A percentile compares a stretch with the other conserved stretches of the same genome.
These are phyloP conservation scores for Actinomucor elegans DNA, from an alignment of 371 early-diverging fungal genomes.

Conservation along the genomic window DNA sequence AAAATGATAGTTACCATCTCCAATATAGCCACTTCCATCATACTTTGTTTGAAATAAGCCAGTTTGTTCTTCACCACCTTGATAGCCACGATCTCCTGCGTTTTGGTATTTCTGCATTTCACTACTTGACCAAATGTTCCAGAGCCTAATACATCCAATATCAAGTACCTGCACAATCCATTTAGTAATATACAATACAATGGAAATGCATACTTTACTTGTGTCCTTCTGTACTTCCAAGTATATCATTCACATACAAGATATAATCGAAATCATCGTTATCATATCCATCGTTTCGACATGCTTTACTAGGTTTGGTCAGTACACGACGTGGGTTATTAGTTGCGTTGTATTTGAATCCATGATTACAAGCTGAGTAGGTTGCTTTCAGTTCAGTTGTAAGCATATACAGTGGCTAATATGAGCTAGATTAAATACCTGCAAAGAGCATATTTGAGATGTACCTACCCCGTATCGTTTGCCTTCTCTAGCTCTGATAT, in stretches of 20 bases:
- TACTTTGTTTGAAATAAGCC: conserved; percentile 94
- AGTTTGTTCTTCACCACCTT: conserved; percentile 97
- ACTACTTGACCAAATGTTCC: conserved; percentile 99
- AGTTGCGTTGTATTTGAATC: conserved; percentile 71
- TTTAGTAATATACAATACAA: conserved; percentile 89
- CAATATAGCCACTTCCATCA: conserved; percentile 94
- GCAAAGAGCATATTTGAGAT: not conserved
- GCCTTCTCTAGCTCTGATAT: conserved; percentile 20
- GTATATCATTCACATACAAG: conserved; percentile 91
- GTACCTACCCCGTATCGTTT: conserved; percentile 28
- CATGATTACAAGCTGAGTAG: conserved; percentile 54
- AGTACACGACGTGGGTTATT: conserved; percentile 91
- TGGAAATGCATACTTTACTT: conserved; percentile 75
- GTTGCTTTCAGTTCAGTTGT: conserved; percentile 28
- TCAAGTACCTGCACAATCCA: conserved; percentile 73
- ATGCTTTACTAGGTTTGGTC: conserved; percentile 90
- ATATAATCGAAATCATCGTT: conserved; percentile 96
- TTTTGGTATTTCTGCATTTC: conserved; percentile 87
- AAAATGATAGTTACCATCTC: conserved; percentile 59
- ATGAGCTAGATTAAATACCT: not conserved
- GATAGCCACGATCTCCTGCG: conserved; percentile 87
- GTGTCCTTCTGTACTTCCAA: conserved; percentile 77
- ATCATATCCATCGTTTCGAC: conserved; percentile 91
- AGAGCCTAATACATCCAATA: conserved; percentile 91
- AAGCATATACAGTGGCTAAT: conserved; percentile 27